Evolutionary conservation across 352 stramenopile genomes (phyloP), one percentile per base, ranked within the genome.

Genomic region (Phytophthora pistaciae): DNA sequence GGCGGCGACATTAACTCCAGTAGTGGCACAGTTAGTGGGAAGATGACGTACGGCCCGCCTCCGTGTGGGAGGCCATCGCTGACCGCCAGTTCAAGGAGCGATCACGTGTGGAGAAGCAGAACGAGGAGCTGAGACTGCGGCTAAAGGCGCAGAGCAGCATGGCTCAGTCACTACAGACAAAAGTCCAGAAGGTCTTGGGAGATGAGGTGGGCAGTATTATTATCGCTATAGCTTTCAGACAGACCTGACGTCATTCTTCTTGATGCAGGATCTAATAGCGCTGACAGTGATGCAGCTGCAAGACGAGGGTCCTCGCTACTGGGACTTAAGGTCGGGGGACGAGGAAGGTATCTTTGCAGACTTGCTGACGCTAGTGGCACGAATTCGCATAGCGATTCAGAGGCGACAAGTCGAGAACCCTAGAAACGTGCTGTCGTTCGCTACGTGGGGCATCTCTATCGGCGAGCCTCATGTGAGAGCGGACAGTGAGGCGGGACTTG

Each of bases 111-210:
- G 72, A 77, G 59, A 75, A 68, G 42, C 38, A 76, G 62, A 83
- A 82, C 57, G 50, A 79, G 29, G 62, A 74, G 52, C 75, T 86
- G 21, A 77, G 78, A 27, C n/a, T 60, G 18, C 20, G 71, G 55
- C 49, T 86, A 1, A 57, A 21, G 6, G 59, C 38, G 27, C 69
- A 76, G 46, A 64, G 16, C 9, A 69, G 8, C 18, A 60, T 44
- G 16, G 53, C 44, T 0, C 57, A 62, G 33, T 52, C 18, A 16
- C 52, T 73, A 16, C 57, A 72, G 21, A 25, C 10, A 20, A 69
- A n/a, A 62, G 40, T 36, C 2, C 57, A 69, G 21, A 72, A 61
- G 33, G 42, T 48, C 8, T 33, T 68, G 49, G 56, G 57, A 42
- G 50, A 68, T 36, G 36, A 75, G 50, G 62, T 75, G 58, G 18